Base-by-base conservation (phyloP, 2,329 filamentous ascomycete genomes). In the Annulohypoxylon truncatum region DNA sequence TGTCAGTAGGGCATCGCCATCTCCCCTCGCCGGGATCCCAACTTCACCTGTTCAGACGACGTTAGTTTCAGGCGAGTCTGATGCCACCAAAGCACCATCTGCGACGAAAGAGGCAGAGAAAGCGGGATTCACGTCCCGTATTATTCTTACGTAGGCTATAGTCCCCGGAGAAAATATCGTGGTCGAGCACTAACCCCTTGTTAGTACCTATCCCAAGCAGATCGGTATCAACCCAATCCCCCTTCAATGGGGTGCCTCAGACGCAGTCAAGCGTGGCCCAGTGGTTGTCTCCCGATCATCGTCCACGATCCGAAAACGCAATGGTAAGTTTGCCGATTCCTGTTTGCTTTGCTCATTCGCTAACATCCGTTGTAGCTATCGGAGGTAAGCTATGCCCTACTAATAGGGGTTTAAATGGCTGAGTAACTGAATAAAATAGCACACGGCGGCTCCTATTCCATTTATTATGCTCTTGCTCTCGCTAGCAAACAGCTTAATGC, bases 401-500 rank as follows among this genome's bases (percentile, higher is more conserved):
- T 35, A 35, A 40, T 47, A 55, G 26, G 58, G 13, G 53, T 26
- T 53, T 44, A 29, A 42, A 48, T 40, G 28, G 51, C 66, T 33
- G 62, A 62, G 52, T 57, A 59, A 53, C 59, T 56, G 26, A 61
- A n/a, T 42, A n/a, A 58, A 50, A 35, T 73, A 75, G 70, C 57
- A 63, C 67, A 76, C 88, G 95, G 96, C 69, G 95, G 96, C 61
- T 97, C 94, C 3, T 98, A 99, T 79, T 94, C 93, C 67, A 95
- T 97, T 70, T 98, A 98, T 82, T 94, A 97, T 77, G 95, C 95
- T 20, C 86, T 98, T 26, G 95, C 95, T 10, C 90, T 98, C 70
- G 95, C 95, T 20, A 96, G 93, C 77, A 94, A 95, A 74, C 92
- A 98, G 77, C 87, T 98, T 62, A 89, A 93, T 67, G 85, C 89